A percentile compares a stretch with the other conserved stretches of the same genome.
Evolutionary conservation across 2,329 filamentous ascomycete species (phyloP).

Genomic region (Camillea tinctor): DNA sequence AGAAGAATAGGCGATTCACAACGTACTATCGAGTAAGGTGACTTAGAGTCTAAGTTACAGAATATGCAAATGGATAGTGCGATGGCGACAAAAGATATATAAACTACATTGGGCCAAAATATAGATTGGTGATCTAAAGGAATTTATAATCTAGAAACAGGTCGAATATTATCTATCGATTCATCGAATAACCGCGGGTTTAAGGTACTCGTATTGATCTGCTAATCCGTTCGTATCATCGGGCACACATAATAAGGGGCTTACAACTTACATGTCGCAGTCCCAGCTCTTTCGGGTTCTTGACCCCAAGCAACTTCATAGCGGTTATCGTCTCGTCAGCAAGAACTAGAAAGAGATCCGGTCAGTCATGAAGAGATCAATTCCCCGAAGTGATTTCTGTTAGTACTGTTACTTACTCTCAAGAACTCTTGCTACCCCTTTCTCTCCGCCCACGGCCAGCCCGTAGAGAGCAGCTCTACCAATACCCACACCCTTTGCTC

Average conservation of each 20-base stretch:
- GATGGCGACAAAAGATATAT: not conserved
- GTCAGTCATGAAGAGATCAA: not conserved
- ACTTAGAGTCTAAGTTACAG: no score
- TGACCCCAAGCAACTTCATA: conserved; percentile 28
- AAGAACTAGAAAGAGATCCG: conserved; percentile 14
- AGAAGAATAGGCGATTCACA: no score
- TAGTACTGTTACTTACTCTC: conserved; percentile 45
- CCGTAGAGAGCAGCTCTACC: conserved; percentile 47
- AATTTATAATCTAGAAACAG: not conserved
- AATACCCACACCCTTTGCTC: conserved; percentile 39
- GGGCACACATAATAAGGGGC: not conserved
- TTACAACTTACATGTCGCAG: conserved; percentile 23
- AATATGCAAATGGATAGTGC: no score
- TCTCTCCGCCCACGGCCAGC: conserved; percentile 49
- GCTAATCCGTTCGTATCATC: not conserved
- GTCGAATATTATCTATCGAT: not conserved
- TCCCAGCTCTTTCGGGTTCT: conserved; percentile 19
- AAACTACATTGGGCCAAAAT: not conserved
- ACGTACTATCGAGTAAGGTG: no score
- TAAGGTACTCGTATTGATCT: not conserved
- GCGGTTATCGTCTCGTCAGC: conserved; percentile 27
- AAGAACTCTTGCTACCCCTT: conserved; percentile 56
- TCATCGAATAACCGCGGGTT: not conserved
- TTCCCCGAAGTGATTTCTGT: not conserved
- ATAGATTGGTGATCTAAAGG: not conserved